Percentiles rank a stretch among this genome's conserved stretches.
Conservation (phyloP, 352 stramenopile species). For the Globisporangium heterothallicum region DNA sequence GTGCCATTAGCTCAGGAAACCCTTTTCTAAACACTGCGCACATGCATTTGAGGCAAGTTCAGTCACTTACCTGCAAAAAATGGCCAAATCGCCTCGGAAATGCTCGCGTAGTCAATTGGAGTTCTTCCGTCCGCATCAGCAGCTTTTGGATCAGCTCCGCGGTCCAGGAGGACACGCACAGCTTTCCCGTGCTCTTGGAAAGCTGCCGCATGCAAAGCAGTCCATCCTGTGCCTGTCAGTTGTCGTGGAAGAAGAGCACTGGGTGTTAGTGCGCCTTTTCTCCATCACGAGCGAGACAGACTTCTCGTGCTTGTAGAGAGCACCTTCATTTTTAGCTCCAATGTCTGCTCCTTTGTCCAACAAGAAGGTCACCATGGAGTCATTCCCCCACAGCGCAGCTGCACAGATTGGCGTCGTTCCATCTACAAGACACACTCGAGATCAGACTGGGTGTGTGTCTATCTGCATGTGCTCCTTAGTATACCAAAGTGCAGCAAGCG, state of each 20-base stretch:
- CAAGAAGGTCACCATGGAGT: conserved; percentile 55
- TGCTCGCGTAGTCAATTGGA: conserved; percentile 62
- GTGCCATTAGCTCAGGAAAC: not conserved
- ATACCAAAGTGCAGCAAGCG: not conserved
- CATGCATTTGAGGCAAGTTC: not conserved
- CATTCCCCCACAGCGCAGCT: conserved; percentile 57
- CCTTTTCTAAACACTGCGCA: not conserved
- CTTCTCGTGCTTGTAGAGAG: not conserved
- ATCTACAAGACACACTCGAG: conserved; percentile 22
- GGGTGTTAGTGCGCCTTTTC: too few species aligned
- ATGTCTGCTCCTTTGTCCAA: conserved; percentile 52
- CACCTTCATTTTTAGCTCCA: conserved; percentile 50
- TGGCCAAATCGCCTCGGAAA: conserved; percentile 66
- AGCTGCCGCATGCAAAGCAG: conserved; percentile 51
- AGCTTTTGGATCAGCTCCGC: conserved; percentile 40
- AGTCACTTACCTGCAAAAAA: conserved; percentile 47
- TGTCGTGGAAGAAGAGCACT: not conserved
- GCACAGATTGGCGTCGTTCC: conserved; percentile 58
- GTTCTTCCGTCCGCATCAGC: conserved; percentile 39
- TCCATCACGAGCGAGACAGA: too few species aligned
- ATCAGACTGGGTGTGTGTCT: not conserved
- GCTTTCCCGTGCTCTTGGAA: conserved; percentile 70
- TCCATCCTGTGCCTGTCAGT: conserved; percentile 52
- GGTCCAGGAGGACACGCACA: conserved; percentile 42
- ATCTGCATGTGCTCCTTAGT: not conserved